Base-by-base conservation (phyloP, 768 basidiomycete genomes). In the Nidula microcarpa region DNA sequence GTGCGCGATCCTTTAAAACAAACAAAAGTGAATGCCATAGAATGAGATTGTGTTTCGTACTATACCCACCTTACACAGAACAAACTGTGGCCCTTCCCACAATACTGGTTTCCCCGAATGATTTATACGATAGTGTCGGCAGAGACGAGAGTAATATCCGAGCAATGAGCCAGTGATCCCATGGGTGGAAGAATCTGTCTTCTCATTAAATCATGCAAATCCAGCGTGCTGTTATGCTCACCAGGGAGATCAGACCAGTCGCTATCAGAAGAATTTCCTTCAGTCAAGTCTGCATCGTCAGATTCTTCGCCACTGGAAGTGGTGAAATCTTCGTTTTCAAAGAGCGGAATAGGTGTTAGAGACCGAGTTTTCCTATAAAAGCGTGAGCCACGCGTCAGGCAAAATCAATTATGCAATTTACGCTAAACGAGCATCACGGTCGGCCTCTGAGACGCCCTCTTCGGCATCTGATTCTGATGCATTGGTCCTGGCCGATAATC, bases 291-390 rank as follows among this genome's bases (percentile, higher is more conserved):
- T 18, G 81, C 84, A 57, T 89, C 72, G 58, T 92, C 91, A 2
- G 91, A 92, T 66, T 93, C 91, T 57, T 91, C 90, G 3, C 81
- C 84, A 48, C 83, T 86, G 7, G 80, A 82, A 60, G 85, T 74
- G 50, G 73, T 76, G 14, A 70, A 70, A 47, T 85, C 71, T 16
- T 76, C 80, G 6, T 79, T 78, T 23, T 76, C 65, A 16, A 63
- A 56, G 9, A 71, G 69, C 45, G 68, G 55, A 18, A 70, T 55
- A 5, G 76, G 77, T 4, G 76, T 74, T 30, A 68, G 64, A 9
- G 80, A 74, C 18, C 86, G 82, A 6, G 80, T 81, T 58, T 73
- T 74, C 48, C 85, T 86, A 57, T 32, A 32, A 16, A 34, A 52
- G 49, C 2, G 18, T 34, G 14, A 44, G 49, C 37, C 17, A 13